Evolutionary conservation across 495 filamentous ascomycete genomes (phyloP).

Genomic region (Aspergillus nanangensis): DNA sequence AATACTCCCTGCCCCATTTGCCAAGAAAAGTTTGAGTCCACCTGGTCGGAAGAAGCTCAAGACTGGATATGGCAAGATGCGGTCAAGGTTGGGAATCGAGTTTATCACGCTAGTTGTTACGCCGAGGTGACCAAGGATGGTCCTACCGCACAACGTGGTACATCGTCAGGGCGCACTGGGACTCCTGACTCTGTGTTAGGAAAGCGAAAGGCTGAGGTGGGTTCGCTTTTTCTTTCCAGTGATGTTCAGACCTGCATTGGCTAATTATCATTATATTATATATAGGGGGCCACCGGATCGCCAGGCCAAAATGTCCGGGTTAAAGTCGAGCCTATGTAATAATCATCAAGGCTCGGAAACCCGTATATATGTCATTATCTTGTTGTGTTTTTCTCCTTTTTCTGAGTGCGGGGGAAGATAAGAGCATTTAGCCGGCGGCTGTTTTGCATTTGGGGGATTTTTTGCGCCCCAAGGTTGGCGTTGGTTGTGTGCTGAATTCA

Average conservation of each 20-base stretch:
- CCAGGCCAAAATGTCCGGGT: conserved; percentile 36
- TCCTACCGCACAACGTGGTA: conserved; percentile 28
- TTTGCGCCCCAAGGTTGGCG: not conserved
- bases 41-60: conserved; percentile 85
- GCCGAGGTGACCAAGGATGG: conserved; percentile 72
- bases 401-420: conserved; percentile 7
- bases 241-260: too few species aligned
- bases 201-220: conserved; percentile 73
- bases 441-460: conserved; percentile 10
- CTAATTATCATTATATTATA: too few species aligned
- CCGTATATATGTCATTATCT: not conserved
- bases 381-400: conserved; percentile 6
- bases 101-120: conserved; percentile 89
- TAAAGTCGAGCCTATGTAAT: conserved; percentile 33
- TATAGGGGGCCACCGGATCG: conserved; percentile 27
- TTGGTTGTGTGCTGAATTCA: not conserved
- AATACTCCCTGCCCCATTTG: conserved; percentile 85
- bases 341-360: not conserved
- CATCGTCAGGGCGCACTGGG: conserved; percentile 37
- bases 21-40: conserved; percentile 86
- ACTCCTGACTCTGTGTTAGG: conserved; percentile 68
- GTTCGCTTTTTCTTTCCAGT: conserved; percentile 16
- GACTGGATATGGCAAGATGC: conserved; percentile 98
- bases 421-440: conserved; percentile 14
- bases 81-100: conserved; percentile 65